A percentile compares a stretch with the other conserved stretches of the same genome.
phyloP scores from a whole-genome alignment of 2,329 filamentous ascomycete genomes.

The Verticillium klebahnii region DNA sequence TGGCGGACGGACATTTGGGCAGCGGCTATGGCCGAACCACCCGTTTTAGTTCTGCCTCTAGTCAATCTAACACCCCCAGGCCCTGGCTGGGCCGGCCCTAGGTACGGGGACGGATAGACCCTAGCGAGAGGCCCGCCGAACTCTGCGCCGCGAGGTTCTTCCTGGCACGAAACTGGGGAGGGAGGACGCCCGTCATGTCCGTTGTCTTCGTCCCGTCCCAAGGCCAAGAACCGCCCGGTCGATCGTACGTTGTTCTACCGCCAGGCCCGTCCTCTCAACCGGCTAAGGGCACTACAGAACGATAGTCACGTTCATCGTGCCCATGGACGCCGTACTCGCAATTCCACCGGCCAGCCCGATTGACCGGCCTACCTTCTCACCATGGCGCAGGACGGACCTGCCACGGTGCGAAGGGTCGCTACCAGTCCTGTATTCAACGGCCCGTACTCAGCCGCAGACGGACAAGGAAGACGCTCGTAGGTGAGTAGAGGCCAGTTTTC shows the following conservation, averaged over 20 bases:
- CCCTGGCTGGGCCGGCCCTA: not conserved
- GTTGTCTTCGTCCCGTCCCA: not conserved
- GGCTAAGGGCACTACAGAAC: not conserved
- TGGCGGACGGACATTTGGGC: not conserved
- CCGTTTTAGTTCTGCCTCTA: not conserved
- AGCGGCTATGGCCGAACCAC: not conserved
- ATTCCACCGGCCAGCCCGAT: not conserved
- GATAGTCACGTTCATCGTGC: not conserved
- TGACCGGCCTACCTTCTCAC: not conserved
- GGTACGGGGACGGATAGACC: not conserved
- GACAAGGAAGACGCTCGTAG: not conserved
- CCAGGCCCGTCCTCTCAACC: not conserved
- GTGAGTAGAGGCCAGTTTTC: not conserved
- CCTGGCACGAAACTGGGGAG: not conserved
- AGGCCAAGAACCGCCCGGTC: not conserved
- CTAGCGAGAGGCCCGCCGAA: not conserved
- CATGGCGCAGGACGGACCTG: no score
- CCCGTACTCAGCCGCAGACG: no score
- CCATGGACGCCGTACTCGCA: not conserved
- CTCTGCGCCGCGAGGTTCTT: not conserved
- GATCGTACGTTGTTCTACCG: not conserved
- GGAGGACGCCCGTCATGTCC: not conserved
- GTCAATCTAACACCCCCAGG: not conserved
- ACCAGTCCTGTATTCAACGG: no score
- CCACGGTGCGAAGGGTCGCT: no score